phyloP scores from a whole-genome alignment of 768 basidiomycete genomes.

The Mycena floridula region DNA sequence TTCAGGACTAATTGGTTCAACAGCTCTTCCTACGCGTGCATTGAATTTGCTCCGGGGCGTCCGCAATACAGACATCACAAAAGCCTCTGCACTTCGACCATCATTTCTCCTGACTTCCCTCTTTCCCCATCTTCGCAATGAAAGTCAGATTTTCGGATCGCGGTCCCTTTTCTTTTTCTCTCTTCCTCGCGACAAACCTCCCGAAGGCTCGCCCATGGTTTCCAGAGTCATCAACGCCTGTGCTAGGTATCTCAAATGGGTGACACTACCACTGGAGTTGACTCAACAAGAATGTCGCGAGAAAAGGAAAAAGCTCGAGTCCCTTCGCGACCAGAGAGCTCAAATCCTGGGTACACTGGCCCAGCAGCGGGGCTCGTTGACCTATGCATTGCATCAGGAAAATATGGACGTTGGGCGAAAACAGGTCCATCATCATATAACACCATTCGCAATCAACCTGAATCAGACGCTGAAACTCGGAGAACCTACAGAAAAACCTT shows the following conservation, averaged over 20 bases:
- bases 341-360: conserved; percentile 60
- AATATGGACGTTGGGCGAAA: conserved; percentile 10
- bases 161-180: conserved; percentile 10
- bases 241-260: conserved; percentile 13
- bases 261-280: conserved; percentile 53
- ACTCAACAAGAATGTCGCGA: conserved; percentile 60
- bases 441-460: neutral
- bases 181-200: conserved; percentile 4
- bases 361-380: conserved; percentile 42
- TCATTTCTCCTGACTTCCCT: conserved; percentile 48
- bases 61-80: too few relatives aligned
- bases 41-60: conserved; percentile 33
- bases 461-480: neutral
- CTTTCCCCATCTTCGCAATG: conserved; percentile 56
- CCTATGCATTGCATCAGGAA: conserved; percentile 20
- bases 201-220: conserved; percentile 4
- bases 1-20: conserved; percentile 1
- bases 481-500: neutral
- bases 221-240: conserved; percentile 6
- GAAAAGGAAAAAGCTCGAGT: conserved; percentile 54
- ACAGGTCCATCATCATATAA: conserved; percentile 13
- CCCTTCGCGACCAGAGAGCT: conserved; percentile 62
- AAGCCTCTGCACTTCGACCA: conserved; percentile 40
- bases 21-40: conserved; percentile 43
- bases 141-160: conserved; percentile 16